phyloP scores from a whole-genome alignment of 805 yeast genomes.

The Spathaspora boniae region DNA sequence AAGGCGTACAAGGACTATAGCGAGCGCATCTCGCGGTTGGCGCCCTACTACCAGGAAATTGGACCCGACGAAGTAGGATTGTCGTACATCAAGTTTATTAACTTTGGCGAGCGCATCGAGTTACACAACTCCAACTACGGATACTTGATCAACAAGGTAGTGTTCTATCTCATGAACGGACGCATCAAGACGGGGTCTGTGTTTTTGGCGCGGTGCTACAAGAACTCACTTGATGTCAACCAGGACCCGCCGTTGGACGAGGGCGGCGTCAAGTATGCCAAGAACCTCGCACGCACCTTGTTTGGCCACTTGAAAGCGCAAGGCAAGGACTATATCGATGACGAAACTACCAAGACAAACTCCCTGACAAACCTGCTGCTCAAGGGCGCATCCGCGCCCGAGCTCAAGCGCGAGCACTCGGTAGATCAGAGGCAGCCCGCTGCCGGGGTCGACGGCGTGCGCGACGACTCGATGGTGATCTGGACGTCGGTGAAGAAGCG shows the following conservation, averaged over 20 bases:
- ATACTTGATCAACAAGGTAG: constrained; percentile 84
- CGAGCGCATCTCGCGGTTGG: constrained; percentile 63
- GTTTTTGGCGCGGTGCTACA: constrained; percentile 83
- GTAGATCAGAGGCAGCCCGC: constrained; percentile 41
- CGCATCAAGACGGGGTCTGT: constrained; percentile 84
- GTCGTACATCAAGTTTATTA: constrained; percentile 79
- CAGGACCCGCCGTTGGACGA: constrained; percentile 80
- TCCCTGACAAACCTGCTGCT: neutral
- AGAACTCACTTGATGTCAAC: constrained; percentile 54
- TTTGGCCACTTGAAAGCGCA: constrained; percentile 30
- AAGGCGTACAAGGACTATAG: constrained; percentile 76
- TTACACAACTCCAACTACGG: constrained; percentile 82
- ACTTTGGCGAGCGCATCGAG: constrained; percentile 82
- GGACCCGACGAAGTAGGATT: constrained; percentile 48
- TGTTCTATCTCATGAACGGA: constrained; percentile 87
- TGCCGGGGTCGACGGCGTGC: constrained; percentile 54
- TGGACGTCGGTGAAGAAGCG: constrained; percentile 93
- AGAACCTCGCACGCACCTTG: constrained; percentile 58
- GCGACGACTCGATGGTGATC: constrained; percentile 66
- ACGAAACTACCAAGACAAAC: constrained; percentile 2
- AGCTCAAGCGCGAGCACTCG: constrained; percentile 16
- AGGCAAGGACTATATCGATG: constrained; percentile 31
- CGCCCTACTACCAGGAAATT: constrained; percentile 72
- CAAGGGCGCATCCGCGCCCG: constrained; percentile 1
- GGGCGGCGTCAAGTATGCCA: constrained; percentile 69